Evolutionary conservation across 257 asterid genomes (phyloP), one percentile per base, ranked within the genome.

Genomic region (Fraxinus pennsylvanica): DNA sequence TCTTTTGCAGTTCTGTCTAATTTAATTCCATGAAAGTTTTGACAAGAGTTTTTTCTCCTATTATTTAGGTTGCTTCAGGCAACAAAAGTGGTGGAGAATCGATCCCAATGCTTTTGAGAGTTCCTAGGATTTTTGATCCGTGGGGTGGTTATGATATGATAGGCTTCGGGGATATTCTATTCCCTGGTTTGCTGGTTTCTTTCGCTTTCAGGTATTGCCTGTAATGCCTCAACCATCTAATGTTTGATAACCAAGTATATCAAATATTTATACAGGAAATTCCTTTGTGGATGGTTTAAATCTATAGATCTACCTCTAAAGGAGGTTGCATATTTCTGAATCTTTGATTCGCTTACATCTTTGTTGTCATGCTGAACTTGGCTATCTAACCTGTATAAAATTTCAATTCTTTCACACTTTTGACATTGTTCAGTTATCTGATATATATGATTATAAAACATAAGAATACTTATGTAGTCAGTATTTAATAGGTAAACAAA

Each of bases 151-250:
- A 86, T 87, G 89, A 96, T 84, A 96, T 96, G 98, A 90, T 96
- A 74, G 99, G 99, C 72, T 93, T 96, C 83, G 99, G 99, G 68
- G 99, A 96, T 82, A 93, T 96, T 79, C 88, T 96, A 69, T 93
- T 96, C 85, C 98, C 98, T 3, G 98, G 97, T 72, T 84, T 96
- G 90, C 94, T 96, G 61, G 92, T 93, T 82, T 93, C 93, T 74
- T 96, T 96, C 77, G 81, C 97, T 45, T 84, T 75, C 78, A 88
- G 99, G 99, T 95, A 91, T 68, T 59, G 75, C 15, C 10, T 63
- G 69, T 63, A 25, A n/a, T 63, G 36, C 69, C 66, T 54, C 12
- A 6, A 7, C 66, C 27, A 63, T 27, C 19, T 27, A 8, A 27
- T 27, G 13, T 59, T 59, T 59, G 19, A 63, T 63, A 22, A 12